Evolutionary conservation across 2,329 filamentous ascomycete species (phyloP).

Genomic region (Aspergillus caelatus): DNA sequence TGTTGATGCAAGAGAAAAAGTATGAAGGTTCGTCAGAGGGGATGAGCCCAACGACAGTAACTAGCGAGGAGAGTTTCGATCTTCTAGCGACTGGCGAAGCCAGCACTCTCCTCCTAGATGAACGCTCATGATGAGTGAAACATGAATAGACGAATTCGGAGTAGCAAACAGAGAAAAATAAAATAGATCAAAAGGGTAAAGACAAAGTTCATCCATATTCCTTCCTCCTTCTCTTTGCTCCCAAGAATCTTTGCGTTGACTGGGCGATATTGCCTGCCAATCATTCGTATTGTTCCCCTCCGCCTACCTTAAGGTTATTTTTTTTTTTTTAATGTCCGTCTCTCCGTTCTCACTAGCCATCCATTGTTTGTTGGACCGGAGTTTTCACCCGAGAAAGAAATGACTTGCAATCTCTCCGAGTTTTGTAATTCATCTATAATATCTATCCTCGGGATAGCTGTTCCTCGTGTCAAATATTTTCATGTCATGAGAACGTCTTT

Average conservation of each 20-base stretch:
- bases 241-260: neutral
- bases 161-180: conserved; percentile 17
- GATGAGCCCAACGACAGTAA: conserved; percentile 37
- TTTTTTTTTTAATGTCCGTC: neutral
- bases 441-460: neutral
- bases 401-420: neutral
- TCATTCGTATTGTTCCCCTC: conserved; percentile 5
- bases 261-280: neutral
- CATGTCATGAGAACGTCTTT: conserved; percentile 1
- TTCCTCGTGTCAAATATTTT: neutral
- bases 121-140: conserved; percentile 9
- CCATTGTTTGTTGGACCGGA: conserved; percentile 11
- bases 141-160: conserved; percentile 3
- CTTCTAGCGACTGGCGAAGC: conserved; percentile 48
- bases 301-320: neutral
- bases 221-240: neutral
- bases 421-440: neutral
- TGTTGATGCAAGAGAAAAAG: conserved; percentile 15
- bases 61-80: conserved; percentile 54
- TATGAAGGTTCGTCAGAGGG: conserved; percentile 8
- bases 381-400: conserved; percentile 2
- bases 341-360: conserved; percentile 5
- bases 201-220: neutral
- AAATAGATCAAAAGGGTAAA: neutral
- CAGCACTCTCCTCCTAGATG: conserved; percentile 40